A percentile compares a stretch with the other conserved stretches of the same genome.
These are phyloP conservation scores for Trichoderma lentiforme DNA, from an alignment of 2,329 filamentous ascomycete species.

Conservation along the genomic window DNA sequence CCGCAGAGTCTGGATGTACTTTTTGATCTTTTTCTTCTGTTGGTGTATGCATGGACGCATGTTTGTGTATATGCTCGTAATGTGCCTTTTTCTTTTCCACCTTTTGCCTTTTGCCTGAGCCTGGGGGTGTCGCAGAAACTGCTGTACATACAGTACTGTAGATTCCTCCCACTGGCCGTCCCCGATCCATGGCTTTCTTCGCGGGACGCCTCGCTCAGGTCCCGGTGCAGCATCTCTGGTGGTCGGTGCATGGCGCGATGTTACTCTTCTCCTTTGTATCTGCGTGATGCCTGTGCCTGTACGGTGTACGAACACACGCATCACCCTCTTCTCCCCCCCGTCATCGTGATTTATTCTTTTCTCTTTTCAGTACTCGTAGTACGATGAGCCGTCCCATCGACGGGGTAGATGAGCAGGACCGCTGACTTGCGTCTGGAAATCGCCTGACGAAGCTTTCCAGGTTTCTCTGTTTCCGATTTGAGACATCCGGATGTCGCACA, in stretches of 20 bases:
- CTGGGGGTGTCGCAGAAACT: neutral
- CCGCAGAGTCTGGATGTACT: neutral
- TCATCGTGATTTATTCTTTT: neutral
- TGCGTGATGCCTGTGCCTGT: neutral
- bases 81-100: neutral
- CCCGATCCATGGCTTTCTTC: neutral
- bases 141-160: neutral
- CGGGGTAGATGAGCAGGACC: neutral
- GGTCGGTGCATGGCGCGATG: conserved; percentile 12
- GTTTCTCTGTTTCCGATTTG: neutral
- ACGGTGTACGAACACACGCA: neutral
- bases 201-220: conserved; percentile 1
- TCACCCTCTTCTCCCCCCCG: neutral
- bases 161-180: neutral
- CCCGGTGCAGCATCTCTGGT: conserved; percentile 13
- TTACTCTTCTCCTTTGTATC: neutral
- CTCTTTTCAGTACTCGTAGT: neutral
- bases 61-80: neutral
- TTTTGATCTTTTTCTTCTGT: neutral
- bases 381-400: neutral
- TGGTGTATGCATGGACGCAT: neutral
- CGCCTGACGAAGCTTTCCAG: neutral
- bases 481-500: conserved; percentile 4
- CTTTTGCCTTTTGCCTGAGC: neutral
- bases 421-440: neutral